Percentiles rank a stretch among this genome's conserved stretches.
These are phyloP conservation scores for Solanum gandarillasii DNA, from an alignment of 257 asterid genomes.

Conservation along the genomic window DNA sequence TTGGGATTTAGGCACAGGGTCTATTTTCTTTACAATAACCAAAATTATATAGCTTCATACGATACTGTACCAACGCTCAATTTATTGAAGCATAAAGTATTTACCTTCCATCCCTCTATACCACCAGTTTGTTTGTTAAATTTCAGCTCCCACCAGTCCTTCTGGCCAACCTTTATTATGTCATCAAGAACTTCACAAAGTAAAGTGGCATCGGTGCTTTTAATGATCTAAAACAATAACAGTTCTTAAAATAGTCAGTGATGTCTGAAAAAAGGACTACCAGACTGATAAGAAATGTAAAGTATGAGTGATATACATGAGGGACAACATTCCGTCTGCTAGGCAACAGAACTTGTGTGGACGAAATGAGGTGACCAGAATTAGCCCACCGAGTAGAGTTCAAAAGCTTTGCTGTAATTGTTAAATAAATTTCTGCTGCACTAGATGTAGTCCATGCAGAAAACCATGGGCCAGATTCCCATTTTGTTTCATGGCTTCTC, in stretches of 20 bases:
- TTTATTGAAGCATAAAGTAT: background rate
- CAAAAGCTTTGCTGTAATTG: conserved; percentile 49
- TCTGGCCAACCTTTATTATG: conserved; percentile 38
- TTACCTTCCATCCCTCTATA: conserved; percentile 88
- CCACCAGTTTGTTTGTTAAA: conserved; percentile 56
- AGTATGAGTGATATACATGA: conserved; percentile 32
- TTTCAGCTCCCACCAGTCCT: conserved; percentile 62
- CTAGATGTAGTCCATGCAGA: conserved; percentile 44
- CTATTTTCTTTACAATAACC: background rate
- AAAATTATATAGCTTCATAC: background rate
- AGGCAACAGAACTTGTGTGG: conserved; percentile 69
- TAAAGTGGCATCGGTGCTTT: conserved; percentile 21
- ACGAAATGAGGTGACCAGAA: conserved; percentile 68
- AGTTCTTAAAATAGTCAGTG: background rate
- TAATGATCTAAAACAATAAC: conserved; percentile 33
- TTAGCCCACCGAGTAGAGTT: conserved; percentile 75
- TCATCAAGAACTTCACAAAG: conserved; percentile 37
- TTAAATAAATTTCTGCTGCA: conserved; percentile 53
- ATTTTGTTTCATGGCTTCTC: conserved; percentile 30
- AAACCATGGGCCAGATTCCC: conserved; percentile 82
- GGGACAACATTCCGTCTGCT: conserved; percentile 34
- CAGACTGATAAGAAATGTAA: conserved; percentile 1
- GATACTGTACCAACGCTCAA: background rate
- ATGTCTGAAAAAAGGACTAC: background rate
- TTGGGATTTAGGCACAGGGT: background rate